These are phyloP conservation scores for Sporothrix mexicana DNA, from an alignment of 2,329 filamentous ascomycete genomes.

Conservation along the genomic window DNA sequence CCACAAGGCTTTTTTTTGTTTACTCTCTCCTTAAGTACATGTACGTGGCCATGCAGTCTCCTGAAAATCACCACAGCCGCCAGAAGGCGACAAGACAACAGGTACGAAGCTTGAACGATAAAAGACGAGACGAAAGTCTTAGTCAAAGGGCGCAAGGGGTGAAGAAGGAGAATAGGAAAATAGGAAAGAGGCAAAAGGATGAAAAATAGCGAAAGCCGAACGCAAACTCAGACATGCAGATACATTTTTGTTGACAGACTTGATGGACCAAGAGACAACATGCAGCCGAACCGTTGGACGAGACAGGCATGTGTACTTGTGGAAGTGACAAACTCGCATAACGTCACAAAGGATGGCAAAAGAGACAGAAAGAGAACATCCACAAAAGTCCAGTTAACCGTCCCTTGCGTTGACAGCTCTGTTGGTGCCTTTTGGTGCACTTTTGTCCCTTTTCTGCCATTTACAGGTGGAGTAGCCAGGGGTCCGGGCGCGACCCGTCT, in stretches of 20 bases:
- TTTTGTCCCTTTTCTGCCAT: background rate
- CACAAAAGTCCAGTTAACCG: background rate
- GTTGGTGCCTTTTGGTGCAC: background rate
- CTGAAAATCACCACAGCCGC: background rate
- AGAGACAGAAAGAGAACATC: background rate
- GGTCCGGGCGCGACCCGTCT: conserved; percentile 25
- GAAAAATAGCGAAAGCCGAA: background rate
- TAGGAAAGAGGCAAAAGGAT: background rate
- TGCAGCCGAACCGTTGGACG: conserved; percentile 21
- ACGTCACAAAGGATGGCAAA: background rate
- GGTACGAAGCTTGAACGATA: background rate
- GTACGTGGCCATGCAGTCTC: background rate
- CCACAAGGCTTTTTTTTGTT: background rate
- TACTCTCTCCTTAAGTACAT: background rate
- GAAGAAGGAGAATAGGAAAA: conserved; percentile 2
- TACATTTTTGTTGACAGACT: background rate
- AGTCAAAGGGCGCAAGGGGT: background rate
- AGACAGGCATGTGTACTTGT: background rate
- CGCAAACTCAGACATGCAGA: conserved; percentile 16
- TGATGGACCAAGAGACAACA: background rate
- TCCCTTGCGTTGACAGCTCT: conserved; percentile 11
- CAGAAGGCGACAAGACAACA: too few species aligned
- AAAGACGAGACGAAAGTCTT: background rate
- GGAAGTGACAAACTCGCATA: background rate
- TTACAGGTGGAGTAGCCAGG: background rate